Evolutionary conservation across 108 stramenopile species (phyloP), one percentile per base, ranked within the genome.

Genomic region (Aurantiochytrium sp.): DNA sequence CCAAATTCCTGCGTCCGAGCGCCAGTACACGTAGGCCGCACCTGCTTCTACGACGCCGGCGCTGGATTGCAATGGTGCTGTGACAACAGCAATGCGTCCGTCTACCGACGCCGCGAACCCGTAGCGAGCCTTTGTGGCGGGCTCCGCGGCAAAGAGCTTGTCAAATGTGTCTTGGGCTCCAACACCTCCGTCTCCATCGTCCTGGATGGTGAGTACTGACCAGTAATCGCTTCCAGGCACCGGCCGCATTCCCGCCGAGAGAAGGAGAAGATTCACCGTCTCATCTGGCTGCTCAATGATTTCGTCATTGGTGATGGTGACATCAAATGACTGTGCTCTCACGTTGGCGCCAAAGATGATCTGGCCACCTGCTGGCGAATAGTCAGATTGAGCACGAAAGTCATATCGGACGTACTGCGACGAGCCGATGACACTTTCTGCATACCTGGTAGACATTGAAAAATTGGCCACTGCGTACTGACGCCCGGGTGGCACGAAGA

Each of bases 201-300:
- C 96, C 28, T 90, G 57, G 43, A 96, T 95, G 4, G 60, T 60
- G 16, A 95, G 88, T n/a, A 57, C 44, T 6, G 94, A 73, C 18
- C 87, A 88, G n/a, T 95, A 89, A 60, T 91, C 72, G 2, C 96
- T 95, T 4, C 95, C 89, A n/a, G 87, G 91, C 59, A 92, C 91
- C 19, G 96, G 94, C 87, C 94, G 95, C 93, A 95, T 93, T 16
- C 96, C 96, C 44, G 95, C 93, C 47, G 95, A 59, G 60, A 91
- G 90, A 42, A 95, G 42, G 6, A 92, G 87, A 5, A 96, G 89
- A 25, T 89, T 93, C 10, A 94, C 64, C 44, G 72, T 91, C 90
- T 96, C 96, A 87, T 94, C 91, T 2, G 95, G 94, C 16, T 71
- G 87, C 89, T 96, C 96, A 14, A 92, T 87, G 44, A 96, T 90